phyloP scores from a whole-genome alignment of 768 basidiomycete genomes.

The Phlebiopsis gigantea region DNA sequence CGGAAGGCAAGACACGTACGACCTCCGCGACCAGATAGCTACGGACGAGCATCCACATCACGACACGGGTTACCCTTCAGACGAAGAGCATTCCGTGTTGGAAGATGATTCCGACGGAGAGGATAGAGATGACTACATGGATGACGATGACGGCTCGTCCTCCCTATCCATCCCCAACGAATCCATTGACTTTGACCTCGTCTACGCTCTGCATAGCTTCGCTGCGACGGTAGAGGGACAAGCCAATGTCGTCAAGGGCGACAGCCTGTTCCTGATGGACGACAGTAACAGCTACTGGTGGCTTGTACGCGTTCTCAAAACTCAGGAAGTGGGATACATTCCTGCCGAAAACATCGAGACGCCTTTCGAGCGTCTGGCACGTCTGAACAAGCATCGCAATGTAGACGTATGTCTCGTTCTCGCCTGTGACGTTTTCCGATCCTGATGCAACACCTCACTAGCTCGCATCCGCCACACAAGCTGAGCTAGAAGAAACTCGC shows the following conservation, averaged over 20 bases:
- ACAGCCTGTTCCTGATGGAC: constrained; percentile 94
- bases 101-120: constrained; percentile 82
- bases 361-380: constrained; percentile 90
- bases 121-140: constrained; percentile 63
- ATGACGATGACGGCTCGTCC: constrained; percentile 75
- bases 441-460: constrained; percentile 23
- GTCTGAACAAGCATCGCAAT: constrained; percentile 95
- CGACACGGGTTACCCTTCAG: constrained; percentile 50
- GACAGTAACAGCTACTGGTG: constrained; percentile 99
- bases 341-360: constrained; percentile 99
- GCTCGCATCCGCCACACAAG: constrained; percentile 72
- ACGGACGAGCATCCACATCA: constrained; percentile 46
- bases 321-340: constrained; percentile 97
- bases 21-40: constrained; percentile 61
- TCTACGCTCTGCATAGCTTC: constrained; percentile 93
- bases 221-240: constrained; percentile 98
- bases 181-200: constrained; percentile 89
- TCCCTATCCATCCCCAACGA: constrained; percentile 86
- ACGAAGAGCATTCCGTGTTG: constrained; percentile 76
- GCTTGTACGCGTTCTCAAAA: constrained; percentile 97
- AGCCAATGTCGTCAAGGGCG: constrained; percentile 97
- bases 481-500: constrained; percentile 50
- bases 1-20: constrained; percentile 58
- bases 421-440: constrained; percentile 1
- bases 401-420: constrained; percentile 67